phyloP scores from a whole-genome alignment of 2,329 filamentous ascomycete genomes.

The Truncatella angustata region DNA sequence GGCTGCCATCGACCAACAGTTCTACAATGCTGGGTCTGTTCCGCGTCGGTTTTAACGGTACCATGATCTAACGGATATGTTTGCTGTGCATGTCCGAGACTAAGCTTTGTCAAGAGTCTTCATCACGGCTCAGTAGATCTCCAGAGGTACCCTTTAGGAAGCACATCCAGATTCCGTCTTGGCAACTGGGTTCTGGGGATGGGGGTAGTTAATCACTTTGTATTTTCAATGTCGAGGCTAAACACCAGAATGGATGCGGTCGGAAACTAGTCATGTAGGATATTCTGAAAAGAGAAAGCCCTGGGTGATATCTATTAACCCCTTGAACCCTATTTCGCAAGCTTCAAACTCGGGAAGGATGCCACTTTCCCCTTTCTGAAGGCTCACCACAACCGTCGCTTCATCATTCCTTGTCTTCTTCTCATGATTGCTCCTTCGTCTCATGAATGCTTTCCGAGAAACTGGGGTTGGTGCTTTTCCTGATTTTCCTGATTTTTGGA shows the following conservation, averaged over 20 bases:
- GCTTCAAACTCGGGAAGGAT: conserved; percentile 5
- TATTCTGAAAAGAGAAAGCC: neutral
- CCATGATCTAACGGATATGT: no score
- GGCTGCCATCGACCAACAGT: neutral
- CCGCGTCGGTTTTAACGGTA: no score
- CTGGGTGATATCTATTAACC: neutral
- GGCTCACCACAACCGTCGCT: neutral
- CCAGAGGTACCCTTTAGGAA: no score
- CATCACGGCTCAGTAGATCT: no score
- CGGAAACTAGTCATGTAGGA: neutral
- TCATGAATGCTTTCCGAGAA: neutral
- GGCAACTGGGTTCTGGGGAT: no score
- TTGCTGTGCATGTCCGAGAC: no score
- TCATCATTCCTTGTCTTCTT: neutral
- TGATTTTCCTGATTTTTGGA: conserved; percentile 6
- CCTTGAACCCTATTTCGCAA: conserved; percentile 1
- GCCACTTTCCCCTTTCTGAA: conserved; percentile 1
- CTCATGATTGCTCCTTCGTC: conserved; percentile 1
- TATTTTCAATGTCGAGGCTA: neutral
- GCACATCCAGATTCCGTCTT: no score
- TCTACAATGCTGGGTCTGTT: neutral
- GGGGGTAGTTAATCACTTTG: no score
- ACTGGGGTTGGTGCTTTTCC: neutral
- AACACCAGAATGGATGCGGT: neutral
- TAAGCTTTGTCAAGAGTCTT: no score